Evolutionary conservation across 306 rosid species (phyloP), one percentile per base, ranked within the genome.

Genomic region (Echinosophora koreensis): DNA sequence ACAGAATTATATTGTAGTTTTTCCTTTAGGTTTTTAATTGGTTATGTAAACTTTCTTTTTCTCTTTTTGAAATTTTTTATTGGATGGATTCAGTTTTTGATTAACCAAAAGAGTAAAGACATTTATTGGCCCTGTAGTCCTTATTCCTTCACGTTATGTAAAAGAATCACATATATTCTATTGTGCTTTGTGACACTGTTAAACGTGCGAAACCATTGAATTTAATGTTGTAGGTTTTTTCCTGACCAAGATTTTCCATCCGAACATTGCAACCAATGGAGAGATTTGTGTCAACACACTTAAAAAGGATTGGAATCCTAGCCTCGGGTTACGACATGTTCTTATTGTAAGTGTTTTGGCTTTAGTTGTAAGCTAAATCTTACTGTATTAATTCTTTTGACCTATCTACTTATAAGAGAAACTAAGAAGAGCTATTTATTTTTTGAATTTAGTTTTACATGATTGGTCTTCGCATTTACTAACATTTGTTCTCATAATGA

Each of bases 281-380:
- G 99, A 96, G 87, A 96, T 96, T 73, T 96, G 99, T 87, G 99
- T 96, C 81, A 96, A 96, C 89, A 89, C 98, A 3, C 88, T 96
- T 66, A 92, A 92, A 82, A 96, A 91, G 79, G 99, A 96, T 83
- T 96, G 99, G 99, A 92, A 89, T 86, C 99, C 99, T 15, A 92
- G 93, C 77, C 97, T 89, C 62, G 99, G 99, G 30, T 79, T 96
- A 69, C 89, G 98, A 0, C 98, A 96, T 85, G 96, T 96, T 77
- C 94, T 96, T 41, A 89, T 86, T 38, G 99, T 96, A 85, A 86
- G 95, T 77, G 61, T 61, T 47, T 12, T 61, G 28, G 46, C 14
- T 61, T 14, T 28, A 50, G 15, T 6, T 32, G n/a, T 65, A 30
- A 16, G 50, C 41, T 37, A 56, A 79, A 37, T 12, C 62, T 46